These are phyloP conservation scores for Wallemia mellicola DNA, from an alignment of 1,284 basidiomycete genomes.

Conservation along the genomic window DNA sequence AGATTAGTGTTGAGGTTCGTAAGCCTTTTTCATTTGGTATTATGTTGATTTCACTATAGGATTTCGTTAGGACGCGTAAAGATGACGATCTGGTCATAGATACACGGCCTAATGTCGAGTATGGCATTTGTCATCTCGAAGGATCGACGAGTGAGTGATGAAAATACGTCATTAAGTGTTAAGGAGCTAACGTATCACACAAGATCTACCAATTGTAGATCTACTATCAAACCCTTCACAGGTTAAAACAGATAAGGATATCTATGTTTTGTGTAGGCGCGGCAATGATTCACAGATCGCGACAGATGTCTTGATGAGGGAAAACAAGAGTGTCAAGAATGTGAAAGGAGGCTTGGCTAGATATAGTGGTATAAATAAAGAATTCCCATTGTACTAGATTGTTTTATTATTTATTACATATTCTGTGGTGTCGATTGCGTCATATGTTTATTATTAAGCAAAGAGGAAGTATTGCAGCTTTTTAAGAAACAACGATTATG, in stretches of 20 bases:
- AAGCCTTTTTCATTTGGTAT: slow-evolving; percentile 1
- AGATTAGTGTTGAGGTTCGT: slow-evolving; percentile 23
- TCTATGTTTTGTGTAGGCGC: slow-evolving; percentile 46
- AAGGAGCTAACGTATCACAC: neutral
- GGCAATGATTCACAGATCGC: slow-evolving; percentile 86
- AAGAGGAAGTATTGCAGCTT: too few relatives aligned
- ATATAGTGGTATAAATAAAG: neutral
- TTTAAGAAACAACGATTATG: neutral
- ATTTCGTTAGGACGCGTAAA: neutral
- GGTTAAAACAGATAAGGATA: neutral
- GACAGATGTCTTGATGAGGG: slow-evolving; percentile 26
- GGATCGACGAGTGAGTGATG: slow-evolving; percentile 38
- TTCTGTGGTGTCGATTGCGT: too few relatives aligned
- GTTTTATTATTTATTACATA: too few relatives aligned
- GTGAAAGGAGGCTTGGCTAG: neutral
- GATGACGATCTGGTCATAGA: slow-evolving; percentile 28
- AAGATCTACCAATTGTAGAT: neutral
- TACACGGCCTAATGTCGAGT: slow-evolving; percentile 52
- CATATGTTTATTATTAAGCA: too few relatives aligned
- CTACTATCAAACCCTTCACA: neutral
- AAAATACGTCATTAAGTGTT: neutral
- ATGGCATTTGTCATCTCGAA: slow-evolving; percentile 53
- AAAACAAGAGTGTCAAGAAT: neutral
- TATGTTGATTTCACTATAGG: neutral
- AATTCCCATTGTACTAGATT: neutral